Evolutionary conservation across 2,329 filamentous ascomycete genomes (phyloP).

Genomic region (Arthroderma sp.): DNA sequence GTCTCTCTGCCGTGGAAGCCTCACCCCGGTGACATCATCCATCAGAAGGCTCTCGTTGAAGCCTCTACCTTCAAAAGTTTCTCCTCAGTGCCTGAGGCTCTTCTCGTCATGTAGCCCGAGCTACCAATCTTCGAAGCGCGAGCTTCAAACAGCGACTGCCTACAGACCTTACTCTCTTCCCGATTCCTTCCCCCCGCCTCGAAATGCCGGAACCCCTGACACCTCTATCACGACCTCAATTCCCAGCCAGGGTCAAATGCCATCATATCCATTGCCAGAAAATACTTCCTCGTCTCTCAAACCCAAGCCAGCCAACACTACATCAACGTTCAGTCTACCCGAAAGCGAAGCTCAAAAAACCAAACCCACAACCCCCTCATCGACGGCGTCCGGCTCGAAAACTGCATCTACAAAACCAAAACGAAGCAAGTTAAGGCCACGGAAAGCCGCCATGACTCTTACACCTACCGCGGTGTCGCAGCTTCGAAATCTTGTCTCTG

Average conservation of each 20-base stretch:
- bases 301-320: slow-evolving; percentile 14
- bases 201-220: slow-evolving; percentile 45
- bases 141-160: slow-evolving; percentile 52
- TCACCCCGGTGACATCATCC: slow-evolving; percentile 35
- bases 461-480: slow-evolving; percentile 69
- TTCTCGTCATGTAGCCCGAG: slow-evolving; percentile 35
- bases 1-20: slow-evolving; percentile 27
- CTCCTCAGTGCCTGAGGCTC: slow-evolving; percentile 24
- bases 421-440: slow-evolving; percentile 56
- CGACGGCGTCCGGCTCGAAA: slow-evolving; percentile 17
- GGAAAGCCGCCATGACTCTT: slow-evolving; percentile 84
- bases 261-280: slow-evolving; percentile 24
- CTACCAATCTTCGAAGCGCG: slow-evolving; percentile 41
- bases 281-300: neutral
- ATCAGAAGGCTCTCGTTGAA: slow-evolving; percentile 26
- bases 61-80: slow-evolving; percentile 22
- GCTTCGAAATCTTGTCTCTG: slow-evolving; percentile 60
- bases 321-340: slow-evolving; percentile 35
- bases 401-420: slow-evolving; percentile 40
- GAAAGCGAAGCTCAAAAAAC: slow-evolving; percentile 57
- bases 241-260: slow-evolving; percentile 35
- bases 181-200: slow-evolving; percentile 42
- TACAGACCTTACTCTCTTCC: slow-evolving; percentile 49
- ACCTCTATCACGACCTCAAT: slow-evolving; percentile 46
- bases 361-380: slow-evolving; percentile 31